phyloP scores from a whole-genome alignment of 1,139 yeast genomes.

The Sugiyamaella xylanicola region DNA sequence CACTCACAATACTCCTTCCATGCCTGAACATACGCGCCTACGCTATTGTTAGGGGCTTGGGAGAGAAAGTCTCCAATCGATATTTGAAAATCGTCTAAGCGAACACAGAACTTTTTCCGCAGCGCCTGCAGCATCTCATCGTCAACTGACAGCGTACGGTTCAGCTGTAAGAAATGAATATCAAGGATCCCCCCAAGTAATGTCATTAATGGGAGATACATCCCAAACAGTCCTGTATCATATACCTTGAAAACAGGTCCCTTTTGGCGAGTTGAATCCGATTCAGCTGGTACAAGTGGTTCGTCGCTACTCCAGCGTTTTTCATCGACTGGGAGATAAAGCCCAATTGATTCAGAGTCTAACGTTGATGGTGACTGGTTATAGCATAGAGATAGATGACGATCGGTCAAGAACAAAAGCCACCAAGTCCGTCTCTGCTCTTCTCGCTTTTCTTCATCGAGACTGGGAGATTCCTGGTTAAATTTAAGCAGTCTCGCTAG shows the following conservation, averaged over 20 bases:
- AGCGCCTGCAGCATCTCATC: slow-evolving; percentile 23
- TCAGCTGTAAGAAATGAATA: slow-evolving; percentile 31
- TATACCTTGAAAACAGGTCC: slow-evolving; percentile 30
- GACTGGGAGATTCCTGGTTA: slow-evolving; percentile 37
- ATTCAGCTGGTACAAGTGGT: slow-evolving; percentile 32
- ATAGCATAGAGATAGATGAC: slow-evolving; percentile 46
- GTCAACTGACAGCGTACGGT: slow-evolving; percentile 20
- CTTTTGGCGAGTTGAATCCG: slow-evolving; percentile 29
- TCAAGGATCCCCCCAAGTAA: slow-evolving; percentile 34
- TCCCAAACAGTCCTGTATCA: slow-evolving; percentile 35
- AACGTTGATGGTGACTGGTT: slow-evolving; percentile 41
- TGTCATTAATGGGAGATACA: slow-evolving; percentile 36
- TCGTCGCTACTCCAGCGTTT: slow-evolving; percentile 39
- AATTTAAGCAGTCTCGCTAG: slow-evolving; percentile 41
- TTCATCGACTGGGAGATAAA: slow-evolving; percentile 44
- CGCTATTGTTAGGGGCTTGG: slow-evolving; percentile 7
- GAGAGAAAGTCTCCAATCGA: slow-evolving; percentile 27
- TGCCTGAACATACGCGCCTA: slow-evolving; percentile 23
- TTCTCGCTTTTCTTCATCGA: slow-evolving; percentile 43
- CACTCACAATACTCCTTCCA: slow-evolving; percentile 34
- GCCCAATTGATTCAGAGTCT: slow-evolving; percentile 42
- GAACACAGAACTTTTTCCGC: slow-evolving; percentile 22
- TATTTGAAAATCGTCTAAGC: slow-evolving; percentile 26
- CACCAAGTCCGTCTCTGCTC: slow-evolving; percentile 49
- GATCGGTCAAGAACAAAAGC: slow-evolving; percentile 46